Evolutionary conservation across 345 rosid species (phyloP).

Genomic region (Noccaea bulbosa): DNA sequence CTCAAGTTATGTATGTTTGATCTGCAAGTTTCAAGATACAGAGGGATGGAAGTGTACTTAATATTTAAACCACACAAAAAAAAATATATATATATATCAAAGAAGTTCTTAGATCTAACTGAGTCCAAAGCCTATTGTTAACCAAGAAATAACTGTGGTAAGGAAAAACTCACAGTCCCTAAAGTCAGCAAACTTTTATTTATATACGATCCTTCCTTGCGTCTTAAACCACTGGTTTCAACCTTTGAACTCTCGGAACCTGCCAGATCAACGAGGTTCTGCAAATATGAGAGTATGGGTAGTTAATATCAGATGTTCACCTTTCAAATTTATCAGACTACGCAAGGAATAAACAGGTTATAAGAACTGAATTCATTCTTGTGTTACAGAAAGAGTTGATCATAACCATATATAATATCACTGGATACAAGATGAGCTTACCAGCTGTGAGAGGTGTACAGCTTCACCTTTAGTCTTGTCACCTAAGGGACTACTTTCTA

Average conservation of each 20-base stretch:
- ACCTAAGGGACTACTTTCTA: constrained; percentile 89
- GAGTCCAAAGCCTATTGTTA: constrained; percentile 19
- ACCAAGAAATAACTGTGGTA: constrained; percentile 34
- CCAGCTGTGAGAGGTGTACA: constrained; percentile 95
- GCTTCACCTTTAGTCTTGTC: constrained; percentile 83
- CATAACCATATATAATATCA: constrained; percentile 31
- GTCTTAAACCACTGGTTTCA: constrained; percentile 90
- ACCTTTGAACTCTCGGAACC: constrained; percentile 99
- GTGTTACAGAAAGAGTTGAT: constrained; percentile 19
- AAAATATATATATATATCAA: too few relatives aligned
- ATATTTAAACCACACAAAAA: constrained; percentile 2
- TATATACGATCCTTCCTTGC: constrained; percentile 98
- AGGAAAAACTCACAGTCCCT: constrained; percentile 81
- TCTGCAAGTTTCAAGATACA: constrained; percentile 17
- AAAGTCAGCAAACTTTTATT: constrained; percentile 96
- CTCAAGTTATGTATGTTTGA: constrained; percentile 15
- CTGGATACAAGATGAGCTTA: constrained; percentile 52
- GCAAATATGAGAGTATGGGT: constrained; percentile 49
- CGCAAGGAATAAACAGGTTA: not conserved
- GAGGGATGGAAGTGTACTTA: constrained; percentile 6
- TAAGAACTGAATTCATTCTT: not conserved
- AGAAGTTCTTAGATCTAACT: not conserved
- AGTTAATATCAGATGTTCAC: constrained; percentile 26
- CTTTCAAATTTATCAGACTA: not conserved
- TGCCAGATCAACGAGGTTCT: constrained; percentile 99